Evolutionary conservation across 2,329 filamentous ascomycete genomes (phyloP).

Genomic region (Trichoderma gracile): DNA sequence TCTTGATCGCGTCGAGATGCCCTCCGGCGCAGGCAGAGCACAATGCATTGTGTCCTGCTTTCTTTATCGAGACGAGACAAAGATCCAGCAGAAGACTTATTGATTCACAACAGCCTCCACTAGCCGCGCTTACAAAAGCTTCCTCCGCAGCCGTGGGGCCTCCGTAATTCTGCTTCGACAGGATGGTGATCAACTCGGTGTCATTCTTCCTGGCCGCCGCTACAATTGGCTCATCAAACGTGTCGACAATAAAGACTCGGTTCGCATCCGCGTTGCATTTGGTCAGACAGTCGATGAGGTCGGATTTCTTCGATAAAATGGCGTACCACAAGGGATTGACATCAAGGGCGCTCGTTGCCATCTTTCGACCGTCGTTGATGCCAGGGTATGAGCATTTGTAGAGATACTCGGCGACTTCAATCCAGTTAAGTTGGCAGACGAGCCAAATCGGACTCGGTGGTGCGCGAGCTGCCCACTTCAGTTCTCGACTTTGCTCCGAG

Average conservation of each 20-base stretch:
- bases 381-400: slow-evolving; percentile 8
- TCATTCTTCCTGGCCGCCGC: neutral
- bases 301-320: neutral
- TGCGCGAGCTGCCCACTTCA: neutral
- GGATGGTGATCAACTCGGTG: slow-evolving; percentile 9
- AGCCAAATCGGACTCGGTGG: slow-evolving; percentile 10
- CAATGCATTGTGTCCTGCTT: neutral
- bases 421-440: slow-evolving; percentile 7
- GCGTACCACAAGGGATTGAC: slow-evolving; percentile 18
- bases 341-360: neutral
- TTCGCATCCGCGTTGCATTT: slow-evolving; percentile 3
- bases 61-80: neutral
- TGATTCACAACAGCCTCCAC: neutral
- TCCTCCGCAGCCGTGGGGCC: neutral
- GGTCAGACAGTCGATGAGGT: neutral
- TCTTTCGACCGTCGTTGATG: slow-evolving; percentile 5
- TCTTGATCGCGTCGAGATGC: neutral
- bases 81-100: slow-evolving; percentile 8
- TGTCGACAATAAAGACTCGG: neutral
- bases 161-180: slow-evolving; percentile 9
- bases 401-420: slow-evolving; percentile 10
- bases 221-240: neutral
- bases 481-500: neutral
- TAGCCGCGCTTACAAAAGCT: neutral
- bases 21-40: slow-evolving; percentile 11